These are phyloP conservation scores for Polyrhizophydium stewartii DNA, from an alignment of 371 early-diverging fungal species.

Conservation along the genomic window DNA sequence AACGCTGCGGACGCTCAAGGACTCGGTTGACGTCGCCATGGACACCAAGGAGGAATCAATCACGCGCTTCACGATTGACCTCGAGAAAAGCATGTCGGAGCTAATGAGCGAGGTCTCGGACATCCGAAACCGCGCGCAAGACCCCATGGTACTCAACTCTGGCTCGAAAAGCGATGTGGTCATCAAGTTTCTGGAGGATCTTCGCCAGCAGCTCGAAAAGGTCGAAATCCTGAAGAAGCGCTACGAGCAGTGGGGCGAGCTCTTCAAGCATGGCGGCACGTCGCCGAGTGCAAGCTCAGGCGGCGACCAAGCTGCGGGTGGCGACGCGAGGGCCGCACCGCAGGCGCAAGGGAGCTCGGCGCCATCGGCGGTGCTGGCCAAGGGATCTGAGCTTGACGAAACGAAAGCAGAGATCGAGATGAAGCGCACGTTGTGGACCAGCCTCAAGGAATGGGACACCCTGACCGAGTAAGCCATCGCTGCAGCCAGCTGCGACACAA, in stretches of 20 bases:
- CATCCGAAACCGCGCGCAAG: constrained; percentile 49
- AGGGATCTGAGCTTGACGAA: constrained; percentile 39
- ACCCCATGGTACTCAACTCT: constrained; percentile 52
- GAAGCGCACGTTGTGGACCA: constrained; percentile 48
- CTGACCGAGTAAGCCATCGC: constrained; percentile 35
- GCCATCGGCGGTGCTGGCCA: background rate
- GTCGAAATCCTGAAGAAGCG: constrained; percentile 36
- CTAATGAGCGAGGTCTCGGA: constrained; percentile 48
- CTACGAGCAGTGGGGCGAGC: constrained; percentile 47
- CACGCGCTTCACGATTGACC: constrained; percentile 41
- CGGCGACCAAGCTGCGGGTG: constrained; percentile 1
- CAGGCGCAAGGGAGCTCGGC: background rate
- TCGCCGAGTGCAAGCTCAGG: constrained; percentile 10
- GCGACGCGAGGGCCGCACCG: constrained; percentile 6
- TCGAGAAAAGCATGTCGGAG: constrained; percentile 41
- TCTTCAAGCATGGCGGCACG: constrained; percentile 47
- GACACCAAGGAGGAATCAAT: constrained; percentile 55
- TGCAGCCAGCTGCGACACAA: background rate
- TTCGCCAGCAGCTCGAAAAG: constrained; percentile 28
- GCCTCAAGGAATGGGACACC: constrained; percentile 45
- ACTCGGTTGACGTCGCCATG: constrained; percentile 46
- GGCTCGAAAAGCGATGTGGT: constrained; percentile 33
- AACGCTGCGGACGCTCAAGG: constrained; percentile 46
- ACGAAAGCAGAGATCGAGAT: constrained; percentile 46
- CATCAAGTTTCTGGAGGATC: constrained; percentile 37